Evolutionary conservation across 345 rosid species (phyloP), one percentile per base, ranked within the genome.

Genomic region (Hypericum perforatum): DNA sequence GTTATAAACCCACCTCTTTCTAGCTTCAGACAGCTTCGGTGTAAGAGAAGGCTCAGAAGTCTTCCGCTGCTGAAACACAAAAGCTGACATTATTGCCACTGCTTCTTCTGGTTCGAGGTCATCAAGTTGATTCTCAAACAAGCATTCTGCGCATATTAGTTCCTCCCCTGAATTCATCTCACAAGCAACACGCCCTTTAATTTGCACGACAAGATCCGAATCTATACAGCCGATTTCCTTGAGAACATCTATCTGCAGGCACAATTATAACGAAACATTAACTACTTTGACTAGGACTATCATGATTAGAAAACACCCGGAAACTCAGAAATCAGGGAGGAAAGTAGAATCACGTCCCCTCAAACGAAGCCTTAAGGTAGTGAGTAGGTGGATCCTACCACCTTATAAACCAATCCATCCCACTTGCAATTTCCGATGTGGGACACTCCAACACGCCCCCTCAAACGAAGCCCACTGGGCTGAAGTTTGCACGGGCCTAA

Each of bases 131-230:
- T 92, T 92, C 77, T 92, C 98, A 58, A 92, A 92, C 57, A 92
- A 76, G 60, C 82, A 82, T 65, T 85, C 94, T 3, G 95, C 85
- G 75, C 83, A 78, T 59, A 92, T 88, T 75, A 88, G 52, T 63
- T 92, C 98, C 79, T 92, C 98, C 66, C 96, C 98, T 39, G 96
- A 92, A 70, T 85, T 92, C 96, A 92, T 92, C 86, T 88, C 96
- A 67, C 96, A 91, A 60, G 96, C 95, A 37, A 92, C 95, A 52
- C 96, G 95, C 15, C 98, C 98, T 74, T 88, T 92, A 49, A 92
- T 78, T 76, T 92, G 95, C 57, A 92, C 95, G 9, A 87, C 95
- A 13, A 81, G 94, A 56, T 92, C 95, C 55, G 65, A 74, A 77
- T 92, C 88, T 63, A 92, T 75, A 59, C 95, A 87, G 44, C 95